Percentiles rank a stretch among this genome's conserved stretches.
Conservation (phyloP, 73 alveolate genomes). For the Symbiodinium pilosum region DNA sequence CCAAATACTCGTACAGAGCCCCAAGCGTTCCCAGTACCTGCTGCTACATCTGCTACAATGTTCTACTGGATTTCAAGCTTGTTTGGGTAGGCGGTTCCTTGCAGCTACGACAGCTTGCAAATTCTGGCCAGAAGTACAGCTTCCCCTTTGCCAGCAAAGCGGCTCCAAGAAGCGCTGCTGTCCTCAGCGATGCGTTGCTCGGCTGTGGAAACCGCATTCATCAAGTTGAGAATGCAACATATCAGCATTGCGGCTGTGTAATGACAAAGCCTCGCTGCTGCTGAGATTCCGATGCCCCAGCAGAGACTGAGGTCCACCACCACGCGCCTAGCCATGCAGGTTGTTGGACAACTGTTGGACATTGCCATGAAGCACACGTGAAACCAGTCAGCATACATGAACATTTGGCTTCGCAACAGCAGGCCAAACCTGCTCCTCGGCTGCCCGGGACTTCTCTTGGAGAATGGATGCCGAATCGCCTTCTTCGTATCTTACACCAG, state of each 20-base stretch:
- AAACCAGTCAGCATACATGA: no score
- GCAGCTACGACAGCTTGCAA: not conserved
- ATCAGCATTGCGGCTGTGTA: no score
- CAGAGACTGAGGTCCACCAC: not conserved
- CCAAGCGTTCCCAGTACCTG: conserved; percentile 52
- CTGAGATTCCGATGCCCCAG: not conserved
- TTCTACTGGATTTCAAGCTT: not conserved
- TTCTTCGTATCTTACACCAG: no score
- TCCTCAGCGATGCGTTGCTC: no score
- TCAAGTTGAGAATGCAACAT: no score
- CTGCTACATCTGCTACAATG: not conserved
- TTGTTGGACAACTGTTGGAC: no score
- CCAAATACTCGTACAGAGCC: conserved; percentile 51
- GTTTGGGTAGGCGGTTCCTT: no score
- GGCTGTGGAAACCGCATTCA: no score
- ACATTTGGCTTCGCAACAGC: no score
- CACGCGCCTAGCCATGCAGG: not conserved
- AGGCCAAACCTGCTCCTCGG: conserved; percentile 61
- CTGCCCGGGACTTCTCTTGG: conserved; percentile 47
- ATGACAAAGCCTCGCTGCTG: not conserved
- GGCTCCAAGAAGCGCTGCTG: not conserved
- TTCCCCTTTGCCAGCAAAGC: not conserved
- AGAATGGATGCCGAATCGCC: conserved; percentile 79
- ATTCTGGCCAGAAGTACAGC: not conserved
- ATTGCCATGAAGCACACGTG: no score